Evolutionary conservation across 2,329 filamentous ascomycete genomes (phyloP), one percentile per base, ranked within the genome.

Genomic region (Beauveria asiatica): DNA sequence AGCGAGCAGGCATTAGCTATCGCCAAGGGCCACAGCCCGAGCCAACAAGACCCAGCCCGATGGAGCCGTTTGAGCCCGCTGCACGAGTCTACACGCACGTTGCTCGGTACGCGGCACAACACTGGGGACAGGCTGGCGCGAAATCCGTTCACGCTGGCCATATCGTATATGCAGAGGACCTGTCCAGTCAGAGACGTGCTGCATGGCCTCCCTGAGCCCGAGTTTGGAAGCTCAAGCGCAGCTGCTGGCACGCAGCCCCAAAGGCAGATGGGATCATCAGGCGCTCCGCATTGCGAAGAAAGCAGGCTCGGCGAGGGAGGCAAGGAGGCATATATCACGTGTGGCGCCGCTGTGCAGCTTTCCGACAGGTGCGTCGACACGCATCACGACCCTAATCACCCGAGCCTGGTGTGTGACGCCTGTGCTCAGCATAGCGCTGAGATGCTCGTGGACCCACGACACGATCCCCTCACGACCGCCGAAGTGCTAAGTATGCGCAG

Each of bases 401-500:
- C 37, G 6, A 17, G 39, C 9, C 46, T 52, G 4, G 58, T 68
- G 7, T 73, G 68, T 62, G 57, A 65, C 16, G 30, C 45, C 1
- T 77, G 75, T 63, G 57, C 69, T 53, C 7, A 55, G 1, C n/a
- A 17, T 1, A 67, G 64, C 62, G 63, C 63, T 16, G 23, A 30
- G 3, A 49, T 64, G 7, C 61, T 73, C 45, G 61, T 65, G 41
- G 17, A 57, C 1, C 60, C 49, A 7, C 8, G 60, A 1, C 33
- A n/a, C 7, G 59, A 53, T n/a, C 45, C 62, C 44, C 44, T 71
- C 42, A 62, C 60, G 1, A 33, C 19, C 10, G 30, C 21, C 5
- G 69, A 73, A 37, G 59, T 74, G n/a, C 33, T 70, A n/a, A 51
- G 39, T 37, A 69, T 76, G 66, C 70, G 75, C 3, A 68, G 68